These are phyloP conservation scores for Allodekkera sacchari DNA, from an alignment of 805 yeast species.

Conservation along the genomic window DNA sequence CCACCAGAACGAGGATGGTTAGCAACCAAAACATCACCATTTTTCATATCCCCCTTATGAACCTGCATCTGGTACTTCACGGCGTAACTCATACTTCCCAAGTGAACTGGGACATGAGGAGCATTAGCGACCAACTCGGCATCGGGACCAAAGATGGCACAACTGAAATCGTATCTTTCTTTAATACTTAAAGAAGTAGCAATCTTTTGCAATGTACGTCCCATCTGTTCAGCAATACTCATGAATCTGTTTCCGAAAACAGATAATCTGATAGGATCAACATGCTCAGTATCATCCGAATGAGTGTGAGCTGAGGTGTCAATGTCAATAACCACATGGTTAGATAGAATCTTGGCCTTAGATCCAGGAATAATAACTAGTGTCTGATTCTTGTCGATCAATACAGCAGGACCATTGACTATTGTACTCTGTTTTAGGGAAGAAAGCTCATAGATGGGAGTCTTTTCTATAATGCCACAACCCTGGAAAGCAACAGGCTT, in stretches of 20 bases:
- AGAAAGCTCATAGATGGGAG: no score
- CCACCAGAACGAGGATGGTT: constrained; percentile 36
- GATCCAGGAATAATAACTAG: constrained; percentile 30
- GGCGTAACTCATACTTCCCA: constrained; percentile 35
- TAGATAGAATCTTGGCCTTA: constrained; percentile 25
- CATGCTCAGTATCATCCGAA: constrained; percentile 3
- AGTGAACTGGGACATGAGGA: constrained; percentile 36
- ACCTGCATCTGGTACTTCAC: constrained; percentile 28
- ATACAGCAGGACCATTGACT: constrained; percentile 29
- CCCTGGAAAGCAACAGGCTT: no score
- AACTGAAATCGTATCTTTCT: constrained; percentile 35
- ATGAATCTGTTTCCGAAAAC: constrained; percentile 36
- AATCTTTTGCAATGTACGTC: constrained; percentile 32
- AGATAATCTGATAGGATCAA: constrained; percentile 32
- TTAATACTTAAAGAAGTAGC: constrained; percentile 33
- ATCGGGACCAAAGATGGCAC: constrained; percentile 33
- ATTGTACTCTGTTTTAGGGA: constrained; percentile 21
- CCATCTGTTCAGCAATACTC: constrained; percentile 39
- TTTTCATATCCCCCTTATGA: constrained; percentile 29
- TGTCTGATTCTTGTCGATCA: constrained; percentile 31
- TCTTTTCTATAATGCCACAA: no score
- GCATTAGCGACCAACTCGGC: constrained; percentile 35
- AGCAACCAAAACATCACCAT: constrained; percentile 33
- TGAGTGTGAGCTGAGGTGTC: no score
- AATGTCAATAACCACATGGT: constrained; percentile 29